Conservation (phyloP, 2,329 filamentous ascomycete species). For the Microdochium paspali region DNA sequence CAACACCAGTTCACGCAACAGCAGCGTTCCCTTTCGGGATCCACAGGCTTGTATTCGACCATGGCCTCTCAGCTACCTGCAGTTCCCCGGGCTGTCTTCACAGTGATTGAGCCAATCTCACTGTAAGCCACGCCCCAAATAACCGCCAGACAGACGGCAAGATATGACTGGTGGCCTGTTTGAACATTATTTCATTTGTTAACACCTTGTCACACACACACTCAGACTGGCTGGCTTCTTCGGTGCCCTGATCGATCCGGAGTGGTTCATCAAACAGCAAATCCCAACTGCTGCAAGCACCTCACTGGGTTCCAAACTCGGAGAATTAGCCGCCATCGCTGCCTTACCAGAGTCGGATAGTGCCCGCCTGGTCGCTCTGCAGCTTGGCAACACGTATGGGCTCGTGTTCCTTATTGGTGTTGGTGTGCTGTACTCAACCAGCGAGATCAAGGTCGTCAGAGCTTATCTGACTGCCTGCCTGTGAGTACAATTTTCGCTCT, state of each 20-base stretch:
- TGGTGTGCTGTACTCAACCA: conserved; percentile 53
- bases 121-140: conserved; percentile 37
- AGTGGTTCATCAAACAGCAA: conserved; percentile 57
- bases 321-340: background rate
- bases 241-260: conserved; percentile 43
- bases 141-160: too few relatives aligned
- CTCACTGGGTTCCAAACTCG: conserved; percentile 21
- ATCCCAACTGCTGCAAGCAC: conserved; percentile 33
- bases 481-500: conserved; percentile 14
- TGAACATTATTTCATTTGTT: too few relatives aligned
- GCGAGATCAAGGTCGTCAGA: conserved; percentile 54
- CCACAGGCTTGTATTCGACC: conserved; percentile 1
- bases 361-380: conserved; percentile 49
- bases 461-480: conserved; percentile 59
- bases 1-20: background rate
- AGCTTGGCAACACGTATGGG: conserved; percentile 63
- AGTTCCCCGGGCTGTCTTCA: conserved; percentile 58
- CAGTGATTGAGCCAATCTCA: conserved; percentile 58
- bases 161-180: too few relatives aligned
- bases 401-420: conserved; percentile 56
- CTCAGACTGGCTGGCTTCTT: conserved; percentile 51
- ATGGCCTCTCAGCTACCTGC: conserved; percentile 56
- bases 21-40: background rate
- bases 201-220: background rate
- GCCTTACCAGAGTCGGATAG: conserved; percentile 18